These are phyloP conservation scores for Apophysomyces variabilis DNA, from an alignment of 371 early-diverging fungal genomes.

Conservation along the genomic window DNA sequence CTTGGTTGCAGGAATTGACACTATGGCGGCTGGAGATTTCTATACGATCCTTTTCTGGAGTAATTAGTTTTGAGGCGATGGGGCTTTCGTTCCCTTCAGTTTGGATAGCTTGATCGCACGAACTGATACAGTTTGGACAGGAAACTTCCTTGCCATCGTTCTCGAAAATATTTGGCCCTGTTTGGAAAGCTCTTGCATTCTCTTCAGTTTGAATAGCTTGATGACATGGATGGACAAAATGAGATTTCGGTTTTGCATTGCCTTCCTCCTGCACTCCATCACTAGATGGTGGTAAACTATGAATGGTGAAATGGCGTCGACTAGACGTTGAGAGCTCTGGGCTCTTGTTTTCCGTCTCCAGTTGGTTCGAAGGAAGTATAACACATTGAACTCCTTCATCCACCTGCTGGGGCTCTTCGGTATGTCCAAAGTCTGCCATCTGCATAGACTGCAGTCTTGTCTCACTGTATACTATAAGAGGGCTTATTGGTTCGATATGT, in stretches of 20 bases:
- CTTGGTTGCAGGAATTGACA: background rate
- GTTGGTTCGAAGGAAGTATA: background rate
- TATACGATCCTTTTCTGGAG: too few relatives aligned
- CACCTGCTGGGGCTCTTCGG: background rate
- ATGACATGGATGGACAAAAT: background rate
- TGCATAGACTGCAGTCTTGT: too few relatives aligned
- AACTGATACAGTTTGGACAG: background rate
- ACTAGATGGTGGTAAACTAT: background rate
- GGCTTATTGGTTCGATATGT: too few relatives aligned
- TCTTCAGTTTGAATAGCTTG: background rate
- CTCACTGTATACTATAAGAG: background rate
- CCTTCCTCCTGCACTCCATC: background rate
- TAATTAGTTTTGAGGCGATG: too few relatives aligned
- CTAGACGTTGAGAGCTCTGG: too few relatives aligned
- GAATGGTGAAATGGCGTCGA: background rate
- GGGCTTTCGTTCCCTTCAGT: too few relatives aligned
- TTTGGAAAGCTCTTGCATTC: slow-evolving; percentile 6
- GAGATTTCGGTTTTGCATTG: background rate
- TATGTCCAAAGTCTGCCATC: background rate
- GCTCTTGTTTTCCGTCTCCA: too few relatives aligned
- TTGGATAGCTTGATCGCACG: too few relatives aligned
- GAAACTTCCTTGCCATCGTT: slow-evolving; percentile 15
- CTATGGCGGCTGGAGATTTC: too few relatives aligned
- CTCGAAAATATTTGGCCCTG: slow-evolving; percentile 17
- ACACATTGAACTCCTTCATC: slow-evolving; percentile 1